Evolutionary conservation across 2,329 filamentous ascomycete genomes (phyloP), one percentile per base, ranked within the genome.

Genomic region (Geosmithia morbida): DNA sequence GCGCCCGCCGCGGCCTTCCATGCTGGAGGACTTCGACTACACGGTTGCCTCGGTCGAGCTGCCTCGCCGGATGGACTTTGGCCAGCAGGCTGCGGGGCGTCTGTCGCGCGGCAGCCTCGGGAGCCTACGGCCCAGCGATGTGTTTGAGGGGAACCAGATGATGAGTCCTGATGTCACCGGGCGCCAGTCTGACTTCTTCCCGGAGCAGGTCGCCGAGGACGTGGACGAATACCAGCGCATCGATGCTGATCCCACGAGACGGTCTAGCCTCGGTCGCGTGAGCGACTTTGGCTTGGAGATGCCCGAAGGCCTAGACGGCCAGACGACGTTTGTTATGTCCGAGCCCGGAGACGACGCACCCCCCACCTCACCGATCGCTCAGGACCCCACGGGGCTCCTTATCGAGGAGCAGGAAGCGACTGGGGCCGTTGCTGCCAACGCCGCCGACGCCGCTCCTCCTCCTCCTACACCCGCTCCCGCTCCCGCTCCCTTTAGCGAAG

Each of bases 41-140:
- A 82, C 78, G 0, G 59, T 71, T 41, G 70, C 73, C 50, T 80
- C 78, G 2, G 69, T 83, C 26, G 79, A 83, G 60, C 56, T 80
- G 45, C 72, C 77, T 7, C 67, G 79, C 26, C 65, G 79, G 45
- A 71, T 69, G 16, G 56, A 63, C 39, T 71, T 62, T 46, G 72
- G 78, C 49, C 51, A 43, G 19, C n/a, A 30, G 45, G 13, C 14
- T 6, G 44, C 30, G 30, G n/a, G n/a, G 3, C 61, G 74, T 29
- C 55, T 72, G 29, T 75, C 73, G 11, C 61, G 78, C 48, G 72
- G 69, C 2, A 79, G 73, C 51, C 61, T 79, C 51, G 74, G 69
- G 0, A 77, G 70, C 50, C 60, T 69, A 47, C 64, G 71, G 20
- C 66, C 72, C 57, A 81, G 75, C 54, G 77, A 80, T 56, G 70